Evolutionary conservation across 169 alveolate species (phyloP).

Genomic region (Theileria parva): DNA sequence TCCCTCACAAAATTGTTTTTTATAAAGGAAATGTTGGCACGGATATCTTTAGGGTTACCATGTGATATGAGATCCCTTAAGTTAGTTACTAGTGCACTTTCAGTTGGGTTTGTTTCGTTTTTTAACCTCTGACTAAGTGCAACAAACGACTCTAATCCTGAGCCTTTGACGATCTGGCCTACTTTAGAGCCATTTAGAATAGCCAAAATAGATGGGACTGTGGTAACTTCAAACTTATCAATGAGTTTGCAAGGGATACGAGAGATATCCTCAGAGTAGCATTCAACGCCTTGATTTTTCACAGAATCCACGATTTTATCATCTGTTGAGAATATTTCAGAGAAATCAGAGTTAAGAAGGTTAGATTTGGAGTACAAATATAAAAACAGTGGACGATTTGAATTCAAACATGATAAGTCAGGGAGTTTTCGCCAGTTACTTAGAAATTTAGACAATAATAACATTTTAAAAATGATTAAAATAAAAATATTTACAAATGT

Average conservation of each 20-base stretch:
- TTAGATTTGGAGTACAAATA: neutral
- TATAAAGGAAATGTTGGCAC: constrained; percentile 5
- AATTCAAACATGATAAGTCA: neutral
- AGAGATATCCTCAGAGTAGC: constrained; percentile 26
- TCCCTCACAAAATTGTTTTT: constrained; percentile 3
- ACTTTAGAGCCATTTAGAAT: constrained; percentile 23
- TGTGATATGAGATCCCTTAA: constrained; percentile 26
- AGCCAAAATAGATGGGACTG: constrained; percentile 46
- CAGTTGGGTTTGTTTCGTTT: neutral
- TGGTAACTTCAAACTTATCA: constrained; percentile 26
- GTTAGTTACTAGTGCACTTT: constrained; percentile 23
- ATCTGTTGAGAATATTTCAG: neutral
- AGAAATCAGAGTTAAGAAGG: constrained; percentile 1
- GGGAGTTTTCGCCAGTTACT: constrained; percentile 10
- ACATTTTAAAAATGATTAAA: neutral
- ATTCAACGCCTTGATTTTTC: constrained; percentile 18
- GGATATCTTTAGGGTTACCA: neutral
- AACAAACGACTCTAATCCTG: neutral
- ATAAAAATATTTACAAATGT: constrained; percentile 4
- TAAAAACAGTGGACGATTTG: constrained; percentile 9
- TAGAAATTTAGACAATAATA: neutral
- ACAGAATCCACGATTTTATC: neutral
- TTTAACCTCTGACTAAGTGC: constrained; percentile 32
- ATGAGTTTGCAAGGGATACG: constrained; percentile 10
- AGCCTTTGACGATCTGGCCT: constrained; percentile 19